These are phyloP conservation scores for Metschnikowia rubicola DNA, from an alignment of 805 yeast species.

Conservation along the genomic window DNA sequence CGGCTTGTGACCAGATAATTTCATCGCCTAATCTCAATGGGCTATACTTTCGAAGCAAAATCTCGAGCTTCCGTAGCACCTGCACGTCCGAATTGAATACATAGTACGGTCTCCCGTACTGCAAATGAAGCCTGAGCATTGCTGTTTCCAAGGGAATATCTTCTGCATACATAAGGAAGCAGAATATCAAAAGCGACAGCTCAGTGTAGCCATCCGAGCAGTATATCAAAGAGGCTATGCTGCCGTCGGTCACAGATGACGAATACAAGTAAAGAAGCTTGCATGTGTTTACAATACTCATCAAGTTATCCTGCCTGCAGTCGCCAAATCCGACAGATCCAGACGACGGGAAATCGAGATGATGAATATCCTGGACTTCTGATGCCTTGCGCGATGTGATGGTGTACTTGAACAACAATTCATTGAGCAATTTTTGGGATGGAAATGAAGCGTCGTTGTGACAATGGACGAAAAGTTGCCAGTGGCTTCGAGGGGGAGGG, in stretches of 20 bases:
- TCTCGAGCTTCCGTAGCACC: slow-evolving; percentile 62
- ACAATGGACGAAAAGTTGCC: slow-evolving; percentile 57
- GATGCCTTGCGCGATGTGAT: slow-evolving; percentile 23
- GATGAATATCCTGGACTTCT: slow-evolving; percentile 21
- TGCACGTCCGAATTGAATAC: slow-evolving; percentile 73
- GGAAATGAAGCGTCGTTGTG: slow-evolving; percentile 60
- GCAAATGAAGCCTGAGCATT: slow-evolving; percentile 56
- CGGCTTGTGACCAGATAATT: slow-evolving; percentile 31
- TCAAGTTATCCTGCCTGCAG: slow-evolving; percentile 56
- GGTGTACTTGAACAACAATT: slow-evolving; percentile 31
- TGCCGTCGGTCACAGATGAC: slow-evolving; percentile 27
- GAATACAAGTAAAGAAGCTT: slow-evolving; percentile 53
- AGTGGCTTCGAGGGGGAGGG: slow-evolving; percentile 48
- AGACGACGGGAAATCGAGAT: slow-evolving; percentile 73
- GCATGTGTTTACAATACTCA: slow-evolving; percentile 64
- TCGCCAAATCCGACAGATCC: slow-evolving; percentile 81
- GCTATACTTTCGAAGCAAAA: slow-evolving; percentile 55
- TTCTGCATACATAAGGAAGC: slow-evolving; percentile 68
- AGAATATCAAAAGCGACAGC: slow-evolving; percentile 68
- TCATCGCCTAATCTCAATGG: slow-evolving; percentile 35
- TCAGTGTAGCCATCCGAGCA: slow-evolving; percentile 94
- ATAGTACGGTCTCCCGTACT: slow-evolving; percentile 76
- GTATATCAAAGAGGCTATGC: slow-evolving; percentile 53
- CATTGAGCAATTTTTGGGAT: slow-evolving; percentile 32
- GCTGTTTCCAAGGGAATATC: slow-evolving; percentile 63